A percentile compares a stretch with the other conserved stretches of the same genome.
Conservation (phyloP, 192 early-diverging fungal species). For the Entomortierella lignicola region DNA sequence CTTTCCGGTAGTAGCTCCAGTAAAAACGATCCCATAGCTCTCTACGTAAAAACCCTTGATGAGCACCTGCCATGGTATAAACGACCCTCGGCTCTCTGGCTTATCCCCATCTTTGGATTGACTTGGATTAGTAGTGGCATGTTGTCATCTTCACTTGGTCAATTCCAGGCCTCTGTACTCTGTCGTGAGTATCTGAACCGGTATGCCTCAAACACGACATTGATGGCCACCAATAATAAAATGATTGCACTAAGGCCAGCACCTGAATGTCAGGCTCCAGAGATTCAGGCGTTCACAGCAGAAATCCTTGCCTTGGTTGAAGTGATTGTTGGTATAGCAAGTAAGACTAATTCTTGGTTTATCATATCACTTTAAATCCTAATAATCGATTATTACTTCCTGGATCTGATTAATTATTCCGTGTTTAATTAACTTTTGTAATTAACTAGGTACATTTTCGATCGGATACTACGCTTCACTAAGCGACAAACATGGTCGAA, state of each 20-base stretch:
- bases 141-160: conserved; percentile 35
- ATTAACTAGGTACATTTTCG: conserved; percentile 21
- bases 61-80: conserved; percentile 49
- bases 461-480: conserved; percentile 42
- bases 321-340: conserved; percentile 32
- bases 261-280: conserved; percentile 14
- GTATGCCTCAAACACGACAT: conserved; percentile 18
- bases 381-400: no score
- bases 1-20: conserved; percentile 2
- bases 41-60: conserved; percentile 27
- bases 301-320: conserved; percentile 32
- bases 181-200: conserved; percentile 49
- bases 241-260: conserved; percentile 1
- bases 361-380: no score
- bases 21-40: conserved; percentile 3
- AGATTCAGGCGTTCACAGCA: conserved; percentile 46
- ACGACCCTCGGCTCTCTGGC: conserved; percentile 32
- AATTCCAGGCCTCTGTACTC: conserved; percentile 35
- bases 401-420: no score
- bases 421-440: neutral
- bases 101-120: conserved; percentile 41
- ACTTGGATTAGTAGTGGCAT: conserved; percentile 33
- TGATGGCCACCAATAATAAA: neutral
- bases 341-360: conserved; percentile 13
- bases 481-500: conserved; percentile 44